These are phyloP conservation scores for Lyophyllum atratum DNA, from an alignment of 768 basidiomycete species.

Conservation along the genomic window DNA sequence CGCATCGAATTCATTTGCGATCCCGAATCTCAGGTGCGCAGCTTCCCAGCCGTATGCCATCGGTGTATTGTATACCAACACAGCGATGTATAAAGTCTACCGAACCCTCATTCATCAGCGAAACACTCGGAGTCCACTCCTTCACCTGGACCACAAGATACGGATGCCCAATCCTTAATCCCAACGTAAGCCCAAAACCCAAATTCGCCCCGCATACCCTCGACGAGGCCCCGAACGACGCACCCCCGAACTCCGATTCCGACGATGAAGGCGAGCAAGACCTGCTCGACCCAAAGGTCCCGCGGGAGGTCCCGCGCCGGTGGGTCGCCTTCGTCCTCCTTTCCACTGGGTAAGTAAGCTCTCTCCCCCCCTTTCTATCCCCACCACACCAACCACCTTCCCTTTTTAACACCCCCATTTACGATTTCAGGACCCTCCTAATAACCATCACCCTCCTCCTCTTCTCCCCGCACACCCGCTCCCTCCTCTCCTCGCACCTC, in stretches of 20 bases:
- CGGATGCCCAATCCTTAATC: conserved; percentile 24
- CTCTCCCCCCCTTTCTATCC: neutral
- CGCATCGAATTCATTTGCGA: conserved; percentile 12
- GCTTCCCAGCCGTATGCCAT: neutral
- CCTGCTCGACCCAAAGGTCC: conserved; percentile 21
- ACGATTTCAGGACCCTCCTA: conserved; percentile 17
- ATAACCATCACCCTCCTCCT: conserved; percentile 19
- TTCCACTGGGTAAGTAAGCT: conserved; percentile 27
- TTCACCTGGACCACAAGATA: conserved; percentile 29
- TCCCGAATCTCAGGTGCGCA: neutral
- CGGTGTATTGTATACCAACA: neutral
- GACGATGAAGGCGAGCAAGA: conserved; percentile 23
- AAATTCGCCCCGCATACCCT: neutral
- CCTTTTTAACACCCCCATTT: no score
- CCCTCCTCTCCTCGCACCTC: conserved; percentile 22
- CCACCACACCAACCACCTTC: neutral
- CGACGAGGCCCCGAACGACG: conserved; percentile 10
- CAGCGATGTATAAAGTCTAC: conserved; percentile 6
- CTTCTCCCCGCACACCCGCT: conserved; percentile 26
- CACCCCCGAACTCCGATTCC: conserved; percentile 12
- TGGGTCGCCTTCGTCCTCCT: conserved; percentile 27
- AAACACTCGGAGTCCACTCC: conserved; percentile 19
- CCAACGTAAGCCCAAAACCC: neutral
- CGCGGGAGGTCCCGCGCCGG: conserved; percentile 16
- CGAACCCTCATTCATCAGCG: conserved; percentile 14